Evolutionary conservation across 2,329 filamentous ascomycete genomes (phyloP).

Genomic region (Neospermospora avenae): DNA sequence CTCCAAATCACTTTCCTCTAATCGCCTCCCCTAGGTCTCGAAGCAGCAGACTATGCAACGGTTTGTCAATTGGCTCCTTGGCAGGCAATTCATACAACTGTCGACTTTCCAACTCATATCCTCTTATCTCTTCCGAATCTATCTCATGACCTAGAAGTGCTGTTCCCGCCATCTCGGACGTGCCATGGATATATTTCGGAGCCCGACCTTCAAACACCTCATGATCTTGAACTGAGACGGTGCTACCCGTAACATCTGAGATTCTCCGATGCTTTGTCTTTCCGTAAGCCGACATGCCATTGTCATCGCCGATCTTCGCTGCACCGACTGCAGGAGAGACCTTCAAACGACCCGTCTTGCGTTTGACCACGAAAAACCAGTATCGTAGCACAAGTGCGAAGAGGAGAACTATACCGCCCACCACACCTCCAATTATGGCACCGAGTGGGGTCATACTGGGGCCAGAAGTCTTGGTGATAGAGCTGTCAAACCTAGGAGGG

Average conservation of each 20-base stretch:
- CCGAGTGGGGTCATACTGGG: not conserved
- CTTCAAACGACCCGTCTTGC: not conserved
- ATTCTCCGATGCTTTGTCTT: conserved; percentile 2
- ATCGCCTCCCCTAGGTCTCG: not conserved
- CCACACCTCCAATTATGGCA: not conserved
- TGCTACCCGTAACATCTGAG: too few species aligned
- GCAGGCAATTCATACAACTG: conserved; percentile 14
- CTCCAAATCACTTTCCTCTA: not conserved
- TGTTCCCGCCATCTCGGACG: conserved; percentile 7
- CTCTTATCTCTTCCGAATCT: not conserved
- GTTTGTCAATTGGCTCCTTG: conserved; percentile 4
- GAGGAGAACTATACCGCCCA: not conserved
- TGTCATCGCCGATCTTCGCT: not conserved
- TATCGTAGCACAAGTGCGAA: not conserved
- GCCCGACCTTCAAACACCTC: too few species aligned
- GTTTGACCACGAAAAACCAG: not conserved
- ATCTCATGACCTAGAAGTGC: conserved; percentile 8
- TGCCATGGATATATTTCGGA: too few species aligned
- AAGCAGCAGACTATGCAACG: too few species aligned
- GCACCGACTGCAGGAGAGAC: not conserved
- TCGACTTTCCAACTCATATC: conserved; percentile 4
- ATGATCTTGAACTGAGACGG: too few species aligned
- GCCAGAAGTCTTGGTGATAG: not conserved
- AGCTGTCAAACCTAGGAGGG: not conserved
- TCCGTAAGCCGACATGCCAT: not conserved